These are phyloP conservation scores for Coemansia sp. DNA, from an alignment of 192 early-diverging fungal species.

Conservation along the genomic window DNA sequence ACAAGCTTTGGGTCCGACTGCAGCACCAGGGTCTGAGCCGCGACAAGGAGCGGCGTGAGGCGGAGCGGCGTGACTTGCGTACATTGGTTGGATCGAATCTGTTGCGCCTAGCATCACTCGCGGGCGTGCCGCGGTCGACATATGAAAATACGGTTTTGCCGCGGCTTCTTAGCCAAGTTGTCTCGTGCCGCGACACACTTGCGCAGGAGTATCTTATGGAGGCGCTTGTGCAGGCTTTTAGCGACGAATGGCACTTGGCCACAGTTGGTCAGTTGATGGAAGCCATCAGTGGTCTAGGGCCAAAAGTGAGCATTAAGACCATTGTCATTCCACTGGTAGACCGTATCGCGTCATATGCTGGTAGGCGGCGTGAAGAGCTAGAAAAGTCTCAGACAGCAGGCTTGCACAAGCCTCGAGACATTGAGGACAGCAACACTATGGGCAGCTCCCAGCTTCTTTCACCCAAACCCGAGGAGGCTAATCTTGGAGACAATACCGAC, in stretches of 20 bases:
- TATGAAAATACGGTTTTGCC: slow-evolving; percentile 91
- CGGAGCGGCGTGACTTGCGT: slow-evolving; percentile 91
- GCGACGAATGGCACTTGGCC: slow-evolving; percentile 93
- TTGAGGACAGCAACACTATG: not conserved
- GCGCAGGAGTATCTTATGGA: slow-evolving; percentile 99
- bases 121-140: slow-evolving; percentile 77
- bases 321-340: slow-evolving; percentile 96
- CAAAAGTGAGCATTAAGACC: slow-evolving; percentile 92
- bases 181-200: slow-evolving; percentile 94
- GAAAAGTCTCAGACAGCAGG: slow-evolving; percentile 42
- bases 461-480: not conserved
- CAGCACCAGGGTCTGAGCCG: slow-evolving; percentile 94
- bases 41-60: slow-evolving; percentile 92
- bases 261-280: slow-evolving; percentile 86
- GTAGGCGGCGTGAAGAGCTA: slow-evolving; percentile 68
- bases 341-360: slow-evolving; percentile 88
- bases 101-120: slow-evolving; percentile 89
- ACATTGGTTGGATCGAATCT: slow-evolving; percentile 97
- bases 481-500: not conserved
- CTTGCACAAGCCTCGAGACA: not conserved
- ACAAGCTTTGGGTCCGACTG: slow-evolving; percentile 99
- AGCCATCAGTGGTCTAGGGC: slow-evolving; percentile 86
- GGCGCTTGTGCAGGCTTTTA: slow-evolving; percentile 97
- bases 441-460: not conserved
- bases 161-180: slow-evolving; percentile 90